Conservation (phyloP, 345 rosid genomes). For the Brassica nigra region DNA sequence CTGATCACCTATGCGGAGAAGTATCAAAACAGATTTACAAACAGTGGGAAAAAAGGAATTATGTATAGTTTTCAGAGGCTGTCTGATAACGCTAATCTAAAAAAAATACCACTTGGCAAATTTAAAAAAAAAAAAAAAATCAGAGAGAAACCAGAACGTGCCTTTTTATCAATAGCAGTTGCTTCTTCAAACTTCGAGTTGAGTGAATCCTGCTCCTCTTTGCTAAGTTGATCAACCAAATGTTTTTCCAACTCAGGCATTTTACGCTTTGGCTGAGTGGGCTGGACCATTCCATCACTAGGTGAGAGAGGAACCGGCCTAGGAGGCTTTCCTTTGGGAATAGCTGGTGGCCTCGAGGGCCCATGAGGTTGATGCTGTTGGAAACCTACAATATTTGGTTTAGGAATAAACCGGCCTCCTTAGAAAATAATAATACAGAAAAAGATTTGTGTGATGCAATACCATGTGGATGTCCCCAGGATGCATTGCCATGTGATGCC, state of each 20-base stretch:
- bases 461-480: conserved; percentile 68
- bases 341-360: conserved; percentile 55
- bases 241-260: conserved; percentile 84
- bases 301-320: conserved; percentile 66
- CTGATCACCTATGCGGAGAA: conserved; percentile 9
- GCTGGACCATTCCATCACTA: conserved; percentile 60
- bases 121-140: conserved; percentile 17
- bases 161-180: conserved; percentile 87
- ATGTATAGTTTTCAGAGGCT: conserved; percentile 11
- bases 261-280: conserved; percentile 67
- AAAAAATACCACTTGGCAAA: conserved; percentile 20
- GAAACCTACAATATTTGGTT: conserved; percentile 46
- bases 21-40: not conserved
- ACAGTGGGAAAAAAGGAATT: not conserved
- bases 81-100: conserved; percentile 12
- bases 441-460: conserved; percentile 35
- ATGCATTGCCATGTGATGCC: conserved; percentile 53
- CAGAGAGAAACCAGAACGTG: conserved; percentile 40
- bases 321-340: conserved; percentile 84
- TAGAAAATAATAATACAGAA: conserved; percentile 18
- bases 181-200: conserved; percentile 86
- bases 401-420: conserved; percentile 18
- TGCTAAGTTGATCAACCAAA: conserved; percentile 84
- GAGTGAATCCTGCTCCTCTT: conserved; percentile 86
- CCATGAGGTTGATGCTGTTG: conserved; percentile 39